Conservation (phyloP, 2,329 filamentous ascomycete species). For the Fusarium redolens region DNA sequence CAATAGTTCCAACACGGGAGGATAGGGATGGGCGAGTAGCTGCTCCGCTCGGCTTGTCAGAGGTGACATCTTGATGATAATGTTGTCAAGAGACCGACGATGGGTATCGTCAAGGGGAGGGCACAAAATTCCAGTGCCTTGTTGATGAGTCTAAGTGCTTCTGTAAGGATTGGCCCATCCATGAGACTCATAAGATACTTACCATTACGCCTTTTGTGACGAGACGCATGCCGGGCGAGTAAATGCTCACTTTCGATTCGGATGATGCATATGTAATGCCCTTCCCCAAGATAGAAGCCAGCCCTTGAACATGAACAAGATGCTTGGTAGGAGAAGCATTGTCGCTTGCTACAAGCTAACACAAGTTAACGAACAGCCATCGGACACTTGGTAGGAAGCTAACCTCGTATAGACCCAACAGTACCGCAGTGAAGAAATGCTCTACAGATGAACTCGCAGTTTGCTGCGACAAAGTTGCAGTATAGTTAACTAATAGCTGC, state of each 20-base stretch:
- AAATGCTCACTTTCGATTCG: neutral
- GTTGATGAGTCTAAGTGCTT: neutral
- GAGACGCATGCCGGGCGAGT: conserved; percentile 2
- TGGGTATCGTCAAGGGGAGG: neutral
- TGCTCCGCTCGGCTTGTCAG: neutral
- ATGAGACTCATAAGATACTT: no score
- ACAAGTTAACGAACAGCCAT: neutral
- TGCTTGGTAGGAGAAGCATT: neutral
- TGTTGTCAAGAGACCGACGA: conserved; percentile 6
- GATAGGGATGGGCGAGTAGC: neutral
- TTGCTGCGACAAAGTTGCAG: neutral
- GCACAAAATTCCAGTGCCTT: conserved; percentile 3
- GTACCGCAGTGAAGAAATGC: conserved; percentile 5
- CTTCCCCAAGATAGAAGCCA: neutral
- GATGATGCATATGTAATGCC: neutral
- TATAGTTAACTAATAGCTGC: neutral
- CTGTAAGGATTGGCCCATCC: no score
- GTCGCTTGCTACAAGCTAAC: conserved; percentile 2
- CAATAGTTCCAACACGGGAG: neutral
- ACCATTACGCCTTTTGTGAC: conserved; percentile 6
- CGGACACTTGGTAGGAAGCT: accelerated
- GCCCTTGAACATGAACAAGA: neutral
- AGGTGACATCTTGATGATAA: conserved; percentile 8
- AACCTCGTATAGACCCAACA: conserved; percentile 7
- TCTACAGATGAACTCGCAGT: neutral